Evolutionary conservation across 2,329 filamentous ascomycete genomes (phyloP).

Genomic region (Colletotrichum somersetense): DNA sequence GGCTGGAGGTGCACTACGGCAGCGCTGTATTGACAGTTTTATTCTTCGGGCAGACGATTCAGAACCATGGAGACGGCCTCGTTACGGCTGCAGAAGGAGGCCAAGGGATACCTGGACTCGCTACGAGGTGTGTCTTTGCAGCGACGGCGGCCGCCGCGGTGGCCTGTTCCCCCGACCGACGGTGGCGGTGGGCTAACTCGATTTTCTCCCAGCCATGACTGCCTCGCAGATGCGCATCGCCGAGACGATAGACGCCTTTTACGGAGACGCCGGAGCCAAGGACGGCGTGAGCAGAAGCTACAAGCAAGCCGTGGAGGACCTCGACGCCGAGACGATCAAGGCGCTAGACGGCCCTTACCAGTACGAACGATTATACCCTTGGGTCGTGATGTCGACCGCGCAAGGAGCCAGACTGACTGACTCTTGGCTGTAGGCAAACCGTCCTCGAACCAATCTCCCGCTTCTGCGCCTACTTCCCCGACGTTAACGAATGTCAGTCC

Average conservation of each 20-base stretch:
- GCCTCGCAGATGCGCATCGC: constrained; percentile 99
- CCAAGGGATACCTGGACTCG: constrained; percentile 97
- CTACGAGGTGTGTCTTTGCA: constrained; percentile 77
- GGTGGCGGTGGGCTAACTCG: constrained; percentile 36
- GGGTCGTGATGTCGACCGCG: constrained; percentile 19
- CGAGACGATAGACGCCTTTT: constrained; percentile 99
- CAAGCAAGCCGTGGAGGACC: constrained; percentile 97
- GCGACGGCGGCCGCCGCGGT: background rate
- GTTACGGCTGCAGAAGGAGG: constrained; percentile 93
- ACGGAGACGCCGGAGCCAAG: constrained; percentile 93
- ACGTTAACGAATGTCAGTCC: constrained; percentile 91
- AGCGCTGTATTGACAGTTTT: constrained; percentile 41
- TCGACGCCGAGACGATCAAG: constrained; percentile 98
- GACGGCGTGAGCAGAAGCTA: constrained; percentile 97
- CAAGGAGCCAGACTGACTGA: constrained; percentile 32
- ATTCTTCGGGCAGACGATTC: constrained; percentile 76
- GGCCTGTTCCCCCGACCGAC: background rate
- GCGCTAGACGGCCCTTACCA: constrained; percentile 96
- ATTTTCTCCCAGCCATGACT: constrained; percentile 81
- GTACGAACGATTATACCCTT: constrained; percentile 54
- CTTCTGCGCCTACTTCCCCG: constrained; percentile 98
- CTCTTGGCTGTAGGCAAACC: constrained; percentile 72
- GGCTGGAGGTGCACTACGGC: no score
- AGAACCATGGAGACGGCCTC: constrained; percentile 97
- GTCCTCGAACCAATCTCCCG: constrained; percentile 95